Base-by-base conservation (phyloP, 345 rosid species). In the Eucalyptus fibrosa region DNA sequence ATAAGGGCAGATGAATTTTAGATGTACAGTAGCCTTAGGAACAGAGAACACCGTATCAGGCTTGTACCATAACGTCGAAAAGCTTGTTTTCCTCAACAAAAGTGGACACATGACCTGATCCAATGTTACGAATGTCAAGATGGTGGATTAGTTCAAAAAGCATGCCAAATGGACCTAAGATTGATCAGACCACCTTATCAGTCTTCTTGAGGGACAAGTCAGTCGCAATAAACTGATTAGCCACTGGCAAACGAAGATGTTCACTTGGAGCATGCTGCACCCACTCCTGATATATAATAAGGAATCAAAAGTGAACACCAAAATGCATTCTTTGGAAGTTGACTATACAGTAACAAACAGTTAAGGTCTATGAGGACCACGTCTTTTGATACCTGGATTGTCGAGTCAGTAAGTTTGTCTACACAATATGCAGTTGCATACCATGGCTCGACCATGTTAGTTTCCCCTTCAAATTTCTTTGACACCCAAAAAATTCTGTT, bases 401-500 rank as follows among this genome's bases (percentile, higher is more conserved):
- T 88, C 60, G 94, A 90, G 88, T 91, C 92, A 12, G 90, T 91
- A 89, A 96, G 92, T 92, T 93, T 94, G 92, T 96, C 98, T 81
- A 96, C 69, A 24, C 96, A 92, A 92, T 95, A 96, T 81, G 97
- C 93, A 86, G 99, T 97, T 89, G 94, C 94, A 92, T 97, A 97
- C 97, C 98, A 97, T 45, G 98, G 99, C 92, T 97, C 99, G 49
- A 89, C 93, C 95, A 89, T 93, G 89, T 96, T 93, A 88, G 98
- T 94, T 81, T 91, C 89, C 88, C 97, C 98, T 92, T 96, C 97
- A 93, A 97, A 97, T 51, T 93, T 94, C 93, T 97, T 95, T 26
- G 99, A 97, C 89, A 92, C 96, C 98, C 98, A 97, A 86, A 96
- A 93, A 90, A 97, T 95, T 92, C 99, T 97, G 93, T 89, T 89